Conservation (phyloP, 495 filamentous ascomycete species). For the Daldinia vernicosa region DNA sequence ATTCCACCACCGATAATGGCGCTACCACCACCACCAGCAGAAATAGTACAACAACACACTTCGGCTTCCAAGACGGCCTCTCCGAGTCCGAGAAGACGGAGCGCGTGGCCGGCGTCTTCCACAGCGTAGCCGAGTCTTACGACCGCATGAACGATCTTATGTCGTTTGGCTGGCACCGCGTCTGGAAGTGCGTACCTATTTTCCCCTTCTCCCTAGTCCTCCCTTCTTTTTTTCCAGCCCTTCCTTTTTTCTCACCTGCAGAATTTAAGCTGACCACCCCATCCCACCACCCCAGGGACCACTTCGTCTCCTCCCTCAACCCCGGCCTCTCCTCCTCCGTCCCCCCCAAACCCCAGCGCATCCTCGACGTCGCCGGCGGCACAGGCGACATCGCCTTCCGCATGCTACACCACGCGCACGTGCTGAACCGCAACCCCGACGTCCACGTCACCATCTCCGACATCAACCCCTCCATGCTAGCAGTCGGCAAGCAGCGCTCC, state of each 20-base stretch:
- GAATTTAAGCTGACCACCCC: too few relatives aligned
- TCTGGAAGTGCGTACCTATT: conserved; percentile 79
- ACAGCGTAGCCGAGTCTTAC: conserved; percentile 89
- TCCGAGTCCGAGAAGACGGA: conserved; percentile 78
- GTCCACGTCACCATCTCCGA: conserved; percentile 89
- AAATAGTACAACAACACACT: conserved; percentile 79
- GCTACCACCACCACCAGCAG: not conserved
- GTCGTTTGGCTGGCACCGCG: conserved; percentile 94
- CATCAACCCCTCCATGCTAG: conserved; percentile 94
- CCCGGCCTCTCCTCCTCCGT: conserved; percentile 75
- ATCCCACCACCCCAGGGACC: conserved; percentile 62
- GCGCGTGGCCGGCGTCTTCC: conserved; percentile 86
- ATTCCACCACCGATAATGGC: conserved; percentile 13
- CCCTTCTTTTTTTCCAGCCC: too few relatives aligned
- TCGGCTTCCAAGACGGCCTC: conserved; percentile 85
- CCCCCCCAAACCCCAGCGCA: conserved; percentile 64
- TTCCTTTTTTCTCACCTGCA: too few relatives aligned
- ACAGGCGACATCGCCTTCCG: conserved; percentile 99
- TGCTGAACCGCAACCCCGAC: conserved; percentile 78
- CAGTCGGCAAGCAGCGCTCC: conserved; percentile 83
- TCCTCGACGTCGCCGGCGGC: conserved; percentile 96
- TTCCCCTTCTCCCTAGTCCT: not conserved
- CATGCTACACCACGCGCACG: conserved; percentile 87
- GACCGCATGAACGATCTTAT: conserved; percentile 99
- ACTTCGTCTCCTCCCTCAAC: conserved; percentile 92